Conservation (phyloP, 441 rosid genomes). For the Lepidium campestre region DNA sequence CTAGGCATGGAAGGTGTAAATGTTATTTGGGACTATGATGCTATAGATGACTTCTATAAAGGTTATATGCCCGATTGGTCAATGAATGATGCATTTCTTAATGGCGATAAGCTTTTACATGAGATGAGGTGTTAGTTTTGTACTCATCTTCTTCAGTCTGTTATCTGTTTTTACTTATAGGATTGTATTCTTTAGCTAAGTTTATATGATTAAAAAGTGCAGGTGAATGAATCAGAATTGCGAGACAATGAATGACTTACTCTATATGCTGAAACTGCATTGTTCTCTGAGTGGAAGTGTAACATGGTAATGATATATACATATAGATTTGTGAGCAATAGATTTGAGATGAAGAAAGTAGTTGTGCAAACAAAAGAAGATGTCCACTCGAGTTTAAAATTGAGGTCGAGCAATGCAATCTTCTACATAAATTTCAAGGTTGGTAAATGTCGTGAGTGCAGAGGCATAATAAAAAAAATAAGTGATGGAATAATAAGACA, state of each 20-base stretch:
- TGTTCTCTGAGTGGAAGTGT: neutral
- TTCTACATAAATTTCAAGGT: slow-evolving; percentile 1
- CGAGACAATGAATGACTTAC: neutral
- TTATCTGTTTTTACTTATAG: neutral
- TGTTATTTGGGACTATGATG: neutral
- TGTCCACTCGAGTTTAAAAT: neutral
- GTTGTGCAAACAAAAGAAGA: neutral
- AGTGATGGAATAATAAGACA: slow-evolving; percentile 2
- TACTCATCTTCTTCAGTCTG: neutral
- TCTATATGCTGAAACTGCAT: slow-evolving; percentile 8
- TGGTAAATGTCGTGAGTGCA: neutral
- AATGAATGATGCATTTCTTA: neutral
- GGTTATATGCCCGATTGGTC: neutral
- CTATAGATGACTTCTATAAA: slow-evolving; percentile 4
- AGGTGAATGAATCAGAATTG: neutral
- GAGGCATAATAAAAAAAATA: slow-evolving; percentile 7
- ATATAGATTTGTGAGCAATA: neutral
- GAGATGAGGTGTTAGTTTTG: neutral
- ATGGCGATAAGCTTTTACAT: neutral
- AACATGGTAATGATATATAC: neutral
- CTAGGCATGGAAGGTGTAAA: neutral
- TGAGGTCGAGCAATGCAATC: slow-evolving; percentile 9
- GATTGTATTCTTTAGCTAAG: neutral
- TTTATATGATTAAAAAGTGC: neutral
- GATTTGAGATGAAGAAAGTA: slow-evolving; percentile 1